Base-by-base conservation (phyloP, 331 rosid species). In the Malus hybrid region DNA sequence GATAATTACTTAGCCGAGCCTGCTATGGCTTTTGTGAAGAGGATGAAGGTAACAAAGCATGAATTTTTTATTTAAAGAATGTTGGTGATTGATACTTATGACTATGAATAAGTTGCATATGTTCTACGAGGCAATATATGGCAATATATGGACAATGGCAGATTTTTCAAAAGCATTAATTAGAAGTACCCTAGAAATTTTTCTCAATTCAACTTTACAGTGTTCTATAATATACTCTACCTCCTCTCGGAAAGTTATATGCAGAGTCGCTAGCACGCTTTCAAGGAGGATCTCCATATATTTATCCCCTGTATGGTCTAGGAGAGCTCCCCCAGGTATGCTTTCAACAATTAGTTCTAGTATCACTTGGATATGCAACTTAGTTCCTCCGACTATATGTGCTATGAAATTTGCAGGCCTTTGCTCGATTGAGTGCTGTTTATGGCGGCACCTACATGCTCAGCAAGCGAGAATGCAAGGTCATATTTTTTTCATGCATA, bases 401-500 rank as follows among this genome's bases (percentile, higher is more conserved):
- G 34, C 32, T 27, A 29, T 10, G 27, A 46, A 71, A 28, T 61
- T 5, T 18, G 68, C 86, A 95, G 97, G 99, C 89, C 76, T 95
- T 95, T 85, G 99, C 99, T 50, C 88, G 99, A 46, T 88, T 94
- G 52, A 94, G 99, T 84, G 97, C 97, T 81, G 99, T 94, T 69
- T 94, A 94, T 80, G 99, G 97, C 76, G 99, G 99, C 67, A 95
- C 99, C 46, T 95, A 95, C 80, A 95, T 95, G 97, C 88, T 95
- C 80, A 86, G 85, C 71, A 95, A 95, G 81, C 97, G 96, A 74
- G 99, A 95, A 79, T 95, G 99, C 89, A 91, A 90, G 99, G 99
- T 95, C 80, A 44, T 28, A 18, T 69, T 46, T 31, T 22, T 52
- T 39, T 57, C 46, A 48, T 72, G 27, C 22, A 59, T 11, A 18